phyloP scores from a whole-genome alignment of 169 alveolate genomes.

The Eimeria sp. region DNA sequence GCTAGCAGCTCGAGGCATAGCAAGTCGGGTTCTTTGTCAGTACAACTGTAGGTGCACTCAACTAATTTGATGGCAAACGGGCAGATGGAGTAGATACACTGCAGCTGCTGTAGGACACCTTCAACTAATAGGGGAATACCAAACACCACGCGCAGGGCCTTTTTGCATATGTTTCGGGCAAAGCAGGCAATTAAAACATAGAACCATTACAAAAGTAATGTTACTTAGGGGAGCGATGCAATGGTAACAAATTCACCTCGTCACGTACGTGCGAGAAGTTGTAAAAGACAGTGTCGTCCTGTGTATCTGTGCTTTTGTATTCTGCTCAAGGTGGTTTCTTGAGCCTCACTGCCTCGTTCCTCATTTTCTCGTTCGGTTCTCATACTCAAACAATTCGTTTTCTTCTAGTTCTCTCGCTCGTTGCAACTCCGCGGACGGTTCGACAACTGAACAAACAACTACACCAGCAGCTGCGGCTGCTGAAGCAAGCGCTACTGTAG shows the following conservation, averaged over 20 bases:
- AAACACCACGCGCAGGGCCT: not conserved
- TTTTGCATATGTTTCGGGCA: not conserved
- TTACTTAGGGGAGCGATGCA: not conserved
- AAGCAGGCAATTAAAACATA: not conserved
- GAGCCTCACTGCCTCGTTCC: slow-evolving; percentile 73
- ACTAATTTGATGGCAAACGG: not conserved
- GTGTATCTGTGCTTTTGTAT: not conserved
- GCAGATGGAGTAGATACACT: not conserved
- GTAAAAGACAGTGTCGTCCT: not conserved
- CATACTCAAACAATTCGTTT: slow-evolving; percentile 15
- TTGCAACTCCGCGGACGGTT: not conserved
- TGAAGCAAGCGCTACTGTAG: not conserved
- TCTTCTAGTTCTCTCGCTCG: not conserved
- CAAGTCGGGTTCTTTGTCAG: not conserved
- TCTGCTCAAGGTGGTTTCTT: slow-evolving; percentile 45
- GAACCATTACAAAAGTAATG: not conserved
- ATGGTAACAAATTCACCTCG: not conserved
- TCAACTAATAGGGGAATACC: not conserved
- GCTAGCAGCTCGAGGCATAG: not conserved
- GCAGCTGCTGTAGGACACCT: not conserved
- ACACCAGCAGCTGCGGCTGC: not conserved
- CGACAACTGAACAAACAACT: not conserved
- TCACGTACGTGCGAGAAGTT: not conserved
- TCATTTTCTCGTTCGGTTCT: slow-evolving; percentile 61
- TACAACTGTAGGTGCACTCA: not conserved